phyloP scores from a whole-genome alignment of 805 yeast species.

The Tetrapisispora fleetii region DNA sequence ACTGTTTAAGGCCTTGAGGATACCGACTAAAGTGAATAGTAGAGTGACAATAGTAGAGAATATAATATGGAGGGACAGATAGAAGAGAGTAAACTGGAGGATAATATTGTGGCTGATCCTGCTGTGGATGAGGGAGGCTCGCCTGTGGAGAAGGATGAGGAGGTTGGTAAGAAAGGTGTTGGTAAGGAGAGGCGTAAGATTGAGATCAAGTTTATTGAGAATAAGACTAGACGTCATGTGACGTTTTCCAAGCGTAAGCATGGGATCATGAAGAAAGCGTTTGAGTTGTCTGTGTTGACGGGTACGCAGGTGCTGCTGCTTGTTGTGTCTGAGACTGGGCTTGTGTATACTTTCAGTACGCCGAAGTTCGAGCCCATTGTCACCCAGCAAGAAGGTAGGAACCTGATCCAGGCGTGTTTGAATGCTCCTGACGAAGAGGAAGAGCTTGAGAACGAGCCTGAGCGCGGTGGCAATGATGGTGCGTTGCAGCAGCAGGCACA shows the following conservation, averaged over 20 bases:
- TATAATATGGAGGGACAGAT: neutral
- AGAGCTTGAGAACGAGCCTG: conserved; percentile 50
- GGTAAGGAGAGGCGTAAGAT: conserved; percentile 68
- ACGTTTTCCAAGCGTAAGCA: conserved; percentile 96
- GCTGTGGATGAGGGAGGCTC: neutral
- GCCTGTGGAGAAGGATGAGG: neutral
- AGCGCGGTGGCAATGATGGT: conserved; percentile 1
- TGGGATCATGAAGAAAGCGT: conserved; percentile 97
- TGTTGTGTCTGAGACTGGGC: conserved; percentile 94
- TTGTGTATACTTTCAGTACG: conserved; percentile 94
- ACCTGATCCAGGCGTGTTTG: conserved; percentile 89
- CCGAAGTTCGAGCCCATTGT: conserved; percentile 96
- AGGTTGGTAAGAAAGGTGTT: neutral
- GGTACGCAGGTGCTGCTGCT: conserved; percentile 92
- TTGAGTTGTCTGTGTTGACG: conserved; percentile 87
- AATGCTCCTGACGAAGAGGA: conserved; percentile 87
- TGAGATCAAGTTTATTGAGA: conserved; percentile 93
- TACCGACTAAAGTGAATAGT: no score
- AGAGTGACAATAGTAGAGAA: neutral
- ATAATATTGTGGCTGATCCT: neutral
- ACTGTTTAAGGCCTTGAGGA: no score
- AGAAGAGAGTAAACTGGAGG: neutral
- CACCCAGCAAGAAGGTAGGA: conserved; percentile 92
- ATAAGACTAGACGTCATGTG: conserved; percentile 92
- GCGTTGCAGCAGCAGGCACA: neutral